Percentiles rank a stretch among this genome's conserved stretches.
phyloP scores from a whole-genome alignment of 805 yeast species.

The Lachancea cidri region DNA sequence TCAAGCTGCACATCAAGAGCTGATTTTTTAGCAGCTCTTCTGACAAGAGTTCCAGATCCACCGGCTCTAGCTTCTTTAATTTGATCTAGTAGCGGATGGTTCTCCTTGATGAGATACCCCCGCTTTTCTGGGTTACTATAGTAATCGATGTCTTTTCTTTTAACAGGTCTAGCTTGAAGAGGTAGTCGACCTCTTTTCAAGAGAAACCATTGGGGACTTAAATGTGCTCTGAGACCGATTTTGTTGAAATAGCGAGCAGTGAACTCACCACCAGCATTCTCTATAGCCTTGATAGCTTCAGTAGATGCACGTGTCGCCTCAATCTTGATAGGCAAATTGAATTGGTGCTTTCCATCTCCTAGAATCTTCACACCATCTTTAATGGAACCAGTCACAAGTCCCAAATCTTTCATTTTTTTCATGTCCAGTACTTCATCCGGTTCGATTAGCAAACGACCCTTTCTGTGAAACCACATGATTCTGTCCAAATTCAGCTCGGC shows the following conservation, averaged over 20 bases:
- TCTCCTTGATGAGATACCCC: slow-evolving; percentile 62
- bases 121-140: slow-evolving; percentile 67
- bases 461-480: slow-evolving; percentile 65
- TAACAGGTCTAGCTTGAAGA: slow-evolving; percentile 77
- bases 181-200: slow-evolving; percentile 76
- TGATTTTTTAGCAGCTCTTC: slow-evolving; percentile 29
- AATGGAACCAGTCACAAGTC: slow-evolving; percentile 65
- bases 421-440: slow-evolving; percentile 66
- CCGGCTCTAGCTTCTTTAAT: slow-evolving; percentile 19
- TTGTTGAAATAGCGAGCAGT: slow-evolving; percentile 66
- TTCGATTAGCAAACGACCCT: slow-evolving; percentile 55
- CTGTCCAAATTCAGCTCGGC: slow-evolving; percentile 60
- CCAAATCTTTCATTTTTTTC: slow-evolving; percentile 67
- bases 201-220: slow-evolving; percentile 66
- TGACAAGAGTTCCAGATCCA: slow-evolving; percentile 16
- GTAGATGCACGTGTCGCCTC: slow-evolving; percentile 80
- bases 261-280: slow-evolving; percentile 65
- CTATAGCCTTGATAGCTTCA: slow-evolving; percentile 69
- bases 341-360: slow-evolving; percentile 53
- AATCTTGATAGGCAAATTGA: slow-evolving; percentile 59
- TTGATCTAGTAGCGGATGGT: slow-evolving; percentile 24
- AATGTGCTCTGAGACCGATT: slow-evolving; percentile 67
- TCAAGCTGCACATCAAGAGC: slow-evolving; percentile 33
- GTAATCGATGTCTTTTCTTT: slow-evolving; percentile 70
- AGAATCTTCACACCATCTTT: slow-evolving; percentile 79